These are phyloP conservation scores for Punica granatum DNA, from an alignment of 345 rosid genomes.

Conservation along the genomic window DNA sequence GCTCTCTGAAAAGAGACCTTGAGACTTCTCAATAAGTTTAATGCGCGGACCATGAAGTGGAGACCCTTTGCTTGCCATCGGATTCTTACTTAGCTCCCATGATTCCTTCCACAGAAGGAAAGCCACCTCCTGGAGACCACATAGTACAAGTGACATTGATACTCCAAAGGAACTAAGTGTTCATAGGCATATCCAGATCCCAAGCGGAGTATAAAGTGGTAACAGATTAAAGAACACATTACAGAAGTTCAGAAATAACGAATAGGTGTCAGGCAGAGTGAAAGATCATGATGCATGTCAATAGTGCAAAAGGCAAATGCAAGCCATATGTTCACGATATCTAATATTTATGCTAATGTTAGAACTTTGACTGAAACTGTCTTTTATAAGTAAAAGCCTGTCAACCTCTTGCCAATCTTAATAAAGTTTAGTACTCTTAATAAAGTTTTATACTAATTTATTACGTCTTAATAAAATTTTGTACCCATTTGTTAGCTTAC, in stretches of 20 bases:
- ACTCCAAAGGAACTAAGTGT: background rate
- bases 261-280: no score
- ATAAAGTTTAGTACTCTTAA: no score
- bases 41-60: slow-evolving; percentile 96
- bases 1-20: slow-evolving; percentile 66
- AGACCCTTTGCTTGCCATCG: slow-evolving; percentile 97
- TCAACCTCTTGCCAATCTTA: background rate
- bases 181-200: background rate
- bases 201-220: background rate
- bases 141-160: background rate
- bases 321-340: no score
- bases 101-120: slow-evolving; percentile 95
- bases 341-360: no score
- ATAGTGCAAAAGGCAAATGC: no score
- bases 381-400: background rate
- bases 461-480: no score
- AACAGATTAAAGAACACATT: background rate
- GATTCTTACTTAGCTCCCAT: slow-evolving; percentile 83
- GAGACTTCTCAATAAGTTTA: slow-evolving; percentile 79
- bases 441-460: no score
- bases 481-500: no score
- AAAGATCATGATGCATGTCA: no score
- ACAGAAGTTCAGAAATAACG: background rate
- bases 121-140: slow-evolving; percentile 67
- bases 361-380: no score